Percentiles rank a stretch among this genome's conserved stretches.
Evolutionary conservation across 2,329 filamentous ascomycete genomes (phyloP).

Genomic region (Lomentospora prolificans): DNA sequence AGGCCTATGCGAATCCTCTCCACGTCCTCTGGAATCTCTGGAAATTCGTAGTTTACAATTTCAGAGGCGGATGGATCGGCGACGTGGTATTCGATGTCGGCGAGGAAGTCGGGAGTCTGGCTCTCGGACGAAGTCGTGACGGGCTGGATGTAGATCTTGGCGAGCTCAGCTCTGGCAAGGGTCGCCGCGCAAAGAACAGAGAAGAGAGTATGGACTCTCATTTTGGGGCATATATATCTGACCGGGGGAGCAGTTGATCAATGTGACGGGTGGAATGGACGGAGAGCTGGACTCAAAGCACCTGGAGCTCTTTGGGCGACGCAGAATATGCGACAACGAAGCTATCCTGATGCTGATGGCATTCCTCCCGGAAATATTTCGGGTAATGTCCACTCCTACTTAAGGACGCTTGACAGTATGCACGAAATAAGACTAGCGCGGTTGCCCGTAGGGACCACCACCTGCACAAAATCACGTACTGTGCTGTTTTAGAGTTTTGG

Average conservation of each 20-base stretch:
- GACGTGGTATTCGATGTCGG: conserved; percentile 45
- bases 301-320: too few species aligned
- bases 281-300: neutral
- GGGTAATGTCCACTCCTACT: neutral
- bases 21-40: conserved; percentile 36
- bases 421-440: neutral
- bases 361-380: neutral
- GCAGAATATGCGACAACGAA: too few species aligned
- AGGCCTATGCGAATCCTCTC: conserved; percentile 48
- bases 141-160: conserved; percentile 45
- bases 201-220: conserved; percentile 32
- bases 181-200: conserved; percentile 32
- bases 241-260: neutral
- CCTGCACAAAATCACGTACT: neutral
- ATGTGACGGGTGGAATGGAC: neutral
- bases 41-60: conserved; percentile 45
- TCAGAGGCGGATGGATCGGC: conserved; percentile 31
- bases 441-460: conserved; percentile 6
- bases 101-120: conserved; percentile 34
- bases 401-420: too few species aligned
- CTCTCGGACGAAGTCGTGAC: conserved; percentile 23
- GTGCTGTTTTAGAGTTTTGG: conserved; percentile 8
- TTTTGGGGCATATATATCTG: conserved; percentile 17
- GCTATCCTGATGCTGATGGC: neutral
- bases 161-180: conserved; percentile 30